Evolutionary conservation across 106 monocot species (phyloP), one percentile per base, ranked within the genome.

Genomic region (Phalaenopsis aphrodite): DNA sequence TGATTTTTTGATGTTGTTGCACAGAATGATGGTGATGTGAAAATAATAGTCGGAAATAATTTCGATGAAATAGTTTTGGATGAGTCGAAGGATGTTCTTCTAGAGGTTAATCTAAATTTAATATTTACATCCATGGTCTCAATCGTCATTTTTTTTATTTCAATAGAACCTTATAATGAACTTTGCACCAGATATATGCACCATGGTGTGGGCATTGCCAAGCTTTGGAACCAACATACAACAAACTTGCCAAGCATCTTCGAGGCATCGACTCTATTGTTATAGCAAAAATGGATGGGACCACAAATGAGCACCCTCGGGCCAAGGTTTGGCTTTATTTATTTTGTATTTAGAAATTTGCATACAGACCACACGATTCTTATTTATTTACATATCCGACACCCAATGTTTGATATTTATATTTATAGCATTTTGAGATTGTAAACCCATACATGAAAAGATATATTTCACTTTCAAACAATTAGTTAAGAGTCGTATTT

Each of bases 161-260:
- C 47, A 48, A 48, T 42, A 8, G 17, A 61, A 52, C 65, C 14
- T 78, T 2, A 74, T 79, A 19, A 74, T 66, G 18, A n/a, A 4
- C 10, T 58, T 37, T 81, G 67, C 37, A 69, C 43, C 88, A 99
- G 98, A 83, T 99, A 24, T 95, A 92, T 85, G 98, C 98, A 38
- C 94, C 98, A 78, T 99, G 98, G 98, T 99, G 98, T 68, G 94
- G 98, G 41, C 94, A 94, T 81, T 99, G 98, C 84, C 90, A 99
- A 88, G 78, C 87, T 74, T 77, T 99, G 17, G 98, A 99, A 75
- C 98, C 98, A 67, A 87, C 81, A 49, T 99, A 99, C 81, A 99
- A 99, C 88, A 94, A 91, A 82, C 94, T 99, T 76, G 94, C 88
- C 38, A 94, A 89, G 83, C 91, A 94, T 86, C 76, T 99, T 4